A percentile compares a stretch with the other conserved stretches of the same genome.
Conservation (phyloP, 495 filamentous ascomycete genomes). For the Neurospora africana region DNA sequence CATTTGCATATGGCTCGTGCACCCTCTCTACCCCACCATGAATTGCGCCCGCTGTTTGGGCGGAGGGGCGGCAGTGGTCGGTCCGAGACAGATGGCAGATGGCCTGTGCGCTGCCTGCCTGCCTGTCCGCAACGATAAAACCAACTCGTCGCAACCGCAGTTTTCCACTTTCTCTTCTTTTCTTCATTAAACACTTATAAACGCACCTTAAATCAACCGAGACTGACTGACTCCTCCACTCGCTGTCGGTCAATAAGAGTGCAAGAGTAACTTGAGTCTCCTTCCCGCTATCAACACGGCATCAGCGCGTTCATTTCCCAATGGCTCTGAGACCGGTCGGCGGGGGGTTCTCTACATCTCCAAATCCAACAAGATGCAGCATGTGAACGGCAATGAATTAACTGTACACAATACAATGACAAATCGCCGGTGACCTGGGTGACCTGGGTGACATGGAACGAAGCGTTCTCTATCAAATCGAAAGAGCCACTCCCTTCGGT, state of each 20-base stretch:
- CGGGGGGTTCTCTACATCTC: neutral
- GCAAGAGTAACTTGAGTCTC: conserved; percentile 24
- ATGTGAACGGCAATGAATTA: neutral
- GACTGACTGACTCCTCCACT: conserved; percentile 28
- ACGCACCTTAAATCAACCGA: conserved; percentile 45
- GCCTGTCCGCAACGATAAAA: neutral
- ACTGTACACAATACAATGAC: neutral
- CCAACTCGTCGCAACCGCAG: neutral
- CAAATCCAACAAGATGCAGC: neutral
- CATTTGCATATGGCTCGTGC: neutral
- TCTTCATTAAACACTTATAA: conserved; percentile 32
- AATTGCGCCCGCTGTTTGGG: conserved; percentile 6
- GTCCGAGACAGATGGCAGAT: neutral
- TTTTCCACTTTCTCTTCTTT: conserved; percentile 10
- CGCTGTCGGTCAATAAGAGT: conserved; percentile 43
- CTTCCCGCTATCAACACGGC: neutral
- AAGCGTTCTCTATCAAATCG: neutral
- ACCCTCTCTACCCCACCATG: neutral
- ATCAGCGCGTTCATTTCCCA: neutral
- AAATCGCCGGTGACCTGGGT: neutral
- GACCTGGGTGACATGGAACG: neutral
- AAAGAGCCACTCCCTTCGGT: neutral
- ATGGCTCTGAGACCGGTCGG: neutral
- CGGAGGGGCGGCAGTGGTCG: neutral
- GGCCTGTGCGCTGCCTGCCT: neutral